Conservation (phyloP, 2,329 filamentous ascomycete genomes). For the Neofusicoccum ribis region DNA sequence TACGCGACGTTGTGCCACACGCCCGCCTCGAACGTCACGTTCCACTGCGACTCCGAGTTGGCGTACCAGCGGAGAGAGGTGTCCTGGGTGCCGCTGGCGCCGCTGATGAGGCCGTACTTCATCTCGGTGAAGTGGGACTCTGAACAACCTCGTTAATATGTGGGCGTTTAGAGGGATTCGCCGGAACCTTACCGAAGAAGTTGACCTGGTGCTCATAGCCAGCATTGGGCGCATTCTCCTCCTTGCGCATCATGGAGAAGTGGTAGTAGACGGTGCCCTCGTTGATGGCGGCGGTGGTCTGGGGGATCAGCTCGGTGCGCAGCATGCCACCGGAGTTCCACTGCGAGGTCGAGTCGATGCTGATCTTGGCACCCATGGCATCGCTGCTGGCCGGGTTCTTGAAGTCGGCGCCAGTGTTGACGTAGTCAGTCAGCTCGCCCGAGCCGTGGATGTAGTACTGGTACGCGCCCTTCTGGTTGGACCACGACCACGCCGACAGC, state of each 20-base stretch:
- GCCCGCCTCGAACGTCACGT: constrained; percentile 59
- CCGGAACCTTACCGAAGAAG: constrained; percentile 35
- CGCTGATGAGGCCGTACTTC: constrained; percentile 64
- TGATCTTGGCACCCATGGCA: constrained; percentile 68
- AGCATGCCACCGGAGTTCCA: constrained; percentile 75
- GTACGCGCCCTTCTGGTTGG: constrained; percentile 68
- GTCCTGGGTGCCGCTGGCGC: constrained; percentile 51
- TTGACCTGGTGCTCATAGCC: constrained; percentile 67
- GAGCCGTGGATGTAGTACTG: constrained; percentile 76
- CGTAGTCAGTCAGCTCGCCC: constrained; percentile 57
- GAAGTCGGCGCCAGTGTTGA: constrained; percentile 60
- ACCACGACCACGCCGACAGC: constrained; percentile 63
- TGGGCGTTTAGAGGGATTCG: background rate
- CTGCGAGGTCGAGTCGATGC: constrained; percentile 62
- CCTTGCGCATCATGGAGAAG: constrained; percentile 64
- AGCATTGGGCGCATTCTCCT: constrained; percentile 60
- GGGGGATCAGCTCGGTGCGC: constrained; percentile 71
- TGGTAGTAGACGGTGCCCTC: constrained; percentile 69
- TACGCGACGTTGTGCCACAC: constrained; percentile 77
- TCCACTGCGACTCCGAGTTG: constrained; percentile 62
- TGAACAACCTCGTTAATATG: constrained; percentile 41
- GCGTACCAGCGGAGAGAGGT: constrained; percentile 66
- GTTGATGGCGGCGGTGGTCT: constrained; percentile 66
- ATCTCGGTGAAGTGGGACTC: constrained; percentile 73
- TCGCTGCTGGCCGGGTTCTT: constrained; percentile 66